A percentile compares a stretch with the other conserved stretches of the same genome.
Evolutionary conservation across 2,329 filamentous ascomycete species (phyloP).

Genomic region (Thielaviopsis punctulata): DNA sequence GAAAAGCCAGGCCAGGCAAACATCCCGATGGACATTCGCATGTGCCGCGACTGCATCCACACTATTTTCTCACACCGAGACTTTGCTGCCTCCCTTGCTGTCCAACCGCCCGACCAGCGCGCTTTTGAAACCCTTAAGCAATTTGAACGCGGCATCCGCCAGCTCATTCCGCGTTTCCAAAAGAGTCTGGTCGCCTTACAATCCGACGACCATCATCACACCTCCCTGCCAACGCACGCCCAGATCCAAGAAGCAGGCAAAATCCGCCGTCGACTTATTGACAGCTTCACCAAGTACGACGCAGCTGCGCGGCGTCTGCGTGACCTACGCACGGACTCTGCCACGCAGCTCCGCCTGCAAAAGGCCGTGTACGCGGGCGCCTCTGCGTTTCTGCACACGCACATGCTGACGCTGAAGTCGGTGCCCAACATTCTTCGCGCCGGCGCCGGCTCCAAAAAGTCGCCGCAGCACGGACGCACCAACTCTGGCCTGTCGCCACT

Average conservation of each 20-base stretch:
- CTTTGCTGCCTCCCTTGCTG: conserved; percentile 51
- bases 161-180: conserved; percentile 72
- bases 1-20: conserved; percentile 27
- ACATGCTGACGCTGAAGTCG: conserved; percentile 76
- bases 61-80: conserved; percentile 51
- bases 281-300: conserved; percentile 80
- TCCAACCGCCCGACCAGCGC: conserved; percentile 57
- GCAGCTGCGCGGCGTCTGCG: conserved; percentile 63
- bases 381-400: conserved; percentile 66
- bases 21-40: conserved; percentile 63
- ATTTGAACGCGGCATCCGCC: conserved; percentile 72
- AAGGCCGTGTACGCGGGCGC: conserved; percentile 70
- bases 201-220: conserved; percentile 12
- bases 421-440: conserved; percentile 47
- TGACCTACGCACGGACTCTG: conserved; percentile 55
- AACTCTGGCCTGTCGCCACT: conserved; percentile 20
- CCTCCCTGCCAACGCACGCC: conserved; percentile 26
- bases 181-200: conserved; percentile 49
- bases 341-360: conserved; percentile 59
- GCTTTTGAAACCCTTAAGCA: conserved; percentile 71
- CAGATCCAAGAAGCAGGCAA: conserved; percentile 77
- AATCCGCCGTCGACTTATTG: conserved; percentile 74
- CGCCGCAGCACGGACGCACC: neutral
- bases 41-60: conserved; percentile 74
- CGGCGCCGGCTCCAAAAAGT: neutral